Evolutionary conservation across 2,329 filamentous ascomycete genomes (phyloP).

Genomic region (Rutstroemia sp.): DNA sequence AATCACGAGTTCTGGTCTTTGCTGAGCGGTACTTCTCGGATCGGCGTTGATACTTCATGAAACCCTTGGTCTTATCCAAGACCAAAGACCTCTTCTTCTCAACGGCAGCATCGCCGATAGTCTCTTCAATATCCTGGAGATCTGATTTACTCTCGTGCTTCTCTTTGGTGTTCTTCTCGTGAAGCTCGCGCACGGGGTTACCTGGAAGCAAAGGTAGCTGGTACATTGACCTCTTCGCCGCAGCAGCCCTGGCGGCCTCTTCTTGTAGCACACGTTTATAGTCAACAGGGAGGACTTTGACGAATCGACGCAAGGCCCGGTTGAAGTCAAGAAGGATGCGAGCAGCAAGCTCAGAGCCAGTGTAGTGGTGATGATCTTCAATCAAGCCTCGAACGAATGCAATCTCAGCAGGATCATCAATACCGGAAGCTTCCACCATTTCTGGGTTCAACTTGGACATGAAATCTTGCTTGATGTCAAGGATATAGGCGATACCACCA

Average conservation of each 20-base stretch:
- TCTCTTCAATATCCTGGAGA: constrained; percentile 79
- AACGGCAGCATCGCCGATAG: constrained; percentile 70
- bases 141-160: constrained; percentile 65
- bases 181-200: constrained; percentile 45
- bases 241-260: constrained; percentile 76
- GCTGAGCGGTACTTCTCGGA: constrained; percentile 87
- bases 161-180: constrained; percentile 47
- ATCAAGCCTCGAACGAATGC: constrained; percentile 85
- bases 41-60: constrained; percentile 94
- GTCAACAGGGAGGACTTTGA: constrained; percentile 90
- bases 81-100: constrained; percentile 89
- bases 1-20: constrained; percentile 81
- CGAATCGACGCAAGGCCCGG: constrained; percentile 78
- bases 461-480: constrained; percentile 87
- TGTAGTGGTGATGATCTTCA: constrained; percentile 97
- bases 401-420: constrained; percentile 83
- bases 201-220: constrained; percentile 70
- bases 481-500: constrained; percentile 90
- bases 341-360: constrained; percentile 87
- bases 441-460: constrained; percentile 90
- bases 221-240: constrained; percentile 78
- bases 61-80: constrained; percentile 94
- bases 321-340: constrained; percentile 94
- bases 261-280: constrained; percentile 91
- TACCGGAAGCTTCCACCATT: constrained; percentile 84